Percentiles rank a stretch among this genome's conserved stretches.
phyloP scores from a whole-genome alignment of 1,284 basidiomycete species.

The Marasmius oreades region DNA sequence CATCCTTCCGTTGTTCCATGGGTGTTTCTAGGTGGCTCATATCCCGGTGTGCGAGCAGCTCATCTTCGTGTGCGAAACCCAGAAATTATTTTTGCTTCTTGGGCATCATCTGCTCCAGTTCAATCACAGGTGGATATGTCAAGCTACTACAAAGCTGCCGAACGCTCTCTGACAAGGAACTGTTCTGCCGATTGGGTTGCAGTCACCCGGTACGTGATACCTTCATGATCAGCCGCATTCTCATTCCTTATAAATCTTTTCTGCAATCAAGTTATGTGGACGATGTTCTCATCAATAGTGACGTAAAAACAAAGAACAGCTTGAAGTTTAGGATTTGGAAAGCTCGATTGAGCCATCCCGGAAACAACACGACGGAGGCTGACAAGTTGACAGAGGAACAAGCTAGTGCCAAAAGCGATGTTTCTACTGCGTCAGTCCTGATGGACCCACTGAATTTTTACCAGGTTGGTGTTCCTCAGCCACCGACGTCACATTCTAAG shows the following conservation, averaged over 20 bases:
- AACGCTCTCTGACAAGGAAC: constrained; percentile 47
- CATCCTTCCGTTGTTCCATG: constrained; percentile 43
- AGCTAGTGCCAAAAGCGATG: constrained; percentile 34
- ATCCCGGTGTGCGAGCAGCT: constrained; percentile 40
- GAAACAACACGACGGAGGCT: constrained; percentile 35
- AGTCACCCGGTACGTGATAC: constrained; percentile 29
- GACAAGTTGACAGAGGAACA: constrained; percentile 28
- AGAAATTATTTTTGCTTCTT: constrained; percentile 41
- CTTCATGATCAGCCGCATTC: background rate
- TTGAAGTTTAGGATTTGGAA: constrained; percentile 41
- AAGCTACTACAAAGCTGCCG: constrained; percentile 46
- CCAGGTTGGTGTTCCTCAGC: constrained; percentile 30
- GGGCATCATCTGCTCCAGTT: constrained; percentile 49
- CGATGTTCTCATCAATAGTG: constrained; percentile 30
- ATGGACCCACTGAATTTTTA: constrained; percentile 49
- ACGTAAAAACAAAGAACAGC: constrained; percentile 29
- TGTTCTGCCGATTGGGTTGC: constrained; percentile 52
- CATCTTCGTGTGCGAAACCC: constrained; percentile 44
- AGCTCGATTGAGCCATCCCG: constrained; percentile 38
- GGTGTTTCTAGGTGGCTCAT: constrained; percentile 48
- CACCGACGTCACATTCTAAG: too few relatives aligned
- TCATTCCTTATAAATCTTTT: background rate
- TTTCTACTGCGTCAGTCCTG: constrained; percentile 38
- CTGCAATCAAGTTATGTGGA: constrained; percentile 33
- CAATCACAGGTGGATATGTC: constrained; percentile 49